Conservation (phyloP, 2,329 filamentous ascomycete genomes). For the Paracoccidioides lutzii region DNA sequence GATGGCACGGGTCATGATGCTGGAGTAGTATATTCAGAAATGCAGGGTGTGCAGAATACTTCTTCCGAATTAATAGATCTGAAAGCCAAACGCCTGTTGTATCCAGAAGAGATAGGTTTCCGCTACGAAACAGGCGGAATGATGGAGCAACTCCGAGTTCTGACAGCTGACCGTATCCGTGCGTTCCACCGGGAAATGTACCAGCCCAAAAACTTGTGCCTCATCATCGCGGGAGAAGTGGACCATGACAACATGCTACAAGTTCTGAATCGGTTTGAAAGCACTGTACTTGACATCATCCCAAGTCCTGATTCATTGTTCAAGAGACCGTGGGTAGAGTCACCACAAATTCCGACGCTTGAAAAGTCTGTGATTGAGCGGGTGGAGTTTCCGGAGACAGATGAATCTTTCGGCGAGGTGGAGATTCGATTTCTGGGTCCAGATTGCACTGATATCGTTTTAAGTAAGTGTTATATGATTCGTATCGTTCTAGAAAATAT, state of each 20-base stretch:
- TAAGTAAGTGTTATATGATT: conserved; percentile 29
- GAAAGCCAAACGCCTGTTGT: conserved; percentile 63
- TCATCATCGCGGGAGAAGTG: conserved; percentile 85
- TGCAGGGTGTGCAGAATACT: conserved; percentile 88
- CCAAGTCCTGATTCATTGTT: conserved; percentile 64
- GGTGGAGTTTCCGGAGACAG: conserved; percentile 89
- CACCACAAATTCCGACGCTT: conserved; percentile 60
- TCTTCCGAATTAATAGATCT: conserved; percentile 79
- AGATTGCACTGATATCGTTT: conserved; percentile 55
- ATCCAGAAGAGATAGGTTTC: conserved; percentile 81
- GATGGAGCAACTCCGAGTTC: conserved; percentile 75
- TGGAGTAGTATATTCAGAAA: conserved; percentile 95
- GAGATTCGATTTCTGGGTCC: conserved; percentile 79
- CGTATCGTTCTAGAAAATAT: conserved; percentile 1
- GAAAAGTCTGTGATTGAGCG: conserved; percentile 60
- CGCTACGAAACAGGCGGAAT: conserved; percentile 97
- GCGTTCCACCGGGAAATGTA: conserved; percentile 95
- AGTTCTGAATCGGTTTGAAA: conserved; percentile 79
- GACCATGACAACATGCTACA: conserved; percentile 67
- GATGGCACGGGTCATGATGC: conserved; percentile 91
- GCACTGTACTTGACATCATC: conserved; percentile 69
- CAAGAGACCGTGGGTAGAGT: conserved; percentile 82
- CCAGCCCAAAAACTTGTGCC: conserved; percentile 84
- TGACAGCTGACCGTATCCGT: conserved; percentile 84
- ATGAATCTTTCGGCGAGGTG: conserved; percentile 85